Percentiles rank a stretch among this genome's conserved stretches.
These are phyloP conservation scores for Camptophora hylomeconis DNA, from an alignment of 2,329 filamentous ascomycete species.

Conservation along the genomic window DNA sequence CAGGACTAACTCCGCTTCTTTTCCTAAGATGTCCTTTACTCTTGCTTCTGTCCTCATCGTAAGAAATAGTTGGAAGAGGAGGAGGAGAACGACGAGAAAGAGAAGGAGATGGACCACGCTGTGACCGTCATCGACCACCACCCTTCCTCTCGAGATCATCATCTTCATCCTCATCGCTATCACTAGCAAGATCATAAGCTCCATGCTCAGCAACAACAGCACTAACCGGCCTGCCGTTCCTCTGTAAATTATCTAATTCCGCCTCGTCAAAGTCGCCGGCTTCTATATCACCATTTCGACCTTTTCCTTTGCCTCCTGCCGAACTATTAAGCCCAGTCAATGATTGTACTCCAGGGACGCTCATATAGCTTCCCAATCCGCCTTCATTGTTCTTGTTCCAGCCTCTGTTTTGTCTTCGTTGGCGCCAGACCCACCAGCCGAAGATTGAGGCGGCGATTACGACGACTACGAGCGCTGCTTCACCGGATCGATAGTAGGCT, in stretches of 20 bases:
- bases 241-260: conserved; percentile 42
- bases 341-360: conserved; percentile 15
- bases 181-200: conserved; percentile 1
- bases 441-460: conserved; percentile 58
- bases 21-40: too few species aligned
- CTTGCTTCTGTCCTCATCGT: too few species aligned
- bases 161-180: conserved; percentile 2
- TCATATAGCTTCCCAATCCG: conserved; percentile 22
- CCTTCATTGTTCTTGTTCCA: conserved; percentile 19
- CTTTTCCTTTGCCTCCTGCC: conserved; percentile 26
- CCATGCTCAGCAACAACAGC: conserved; percentile 22
- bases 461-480: conserved; percentile 72
- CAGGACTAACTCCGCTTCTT: too few species aligned
- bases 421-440: conserved; percentile 56
- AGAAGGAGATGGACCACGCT: too few species aligned
- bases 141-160: too few species aligned
- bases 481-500: conserved; percentile 77
- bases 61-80: too few species aligned
- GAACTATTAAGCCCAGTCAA: conserved; percentile 13
- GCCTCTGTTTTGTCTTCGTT: conserved; percentile 33
- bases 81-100: too few species aligned
- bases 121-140: too few species aligned
- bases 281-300: conserved; percentile 44
- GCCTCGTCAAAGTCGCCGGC: conserved; percentile 50
- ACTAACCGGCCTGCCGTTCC: conserved; percentile 20